Evolutionary conservation across 148 eudicot genomes (phyloP).

Genomic region (Amaranthus hypochondriacus): DNA sequence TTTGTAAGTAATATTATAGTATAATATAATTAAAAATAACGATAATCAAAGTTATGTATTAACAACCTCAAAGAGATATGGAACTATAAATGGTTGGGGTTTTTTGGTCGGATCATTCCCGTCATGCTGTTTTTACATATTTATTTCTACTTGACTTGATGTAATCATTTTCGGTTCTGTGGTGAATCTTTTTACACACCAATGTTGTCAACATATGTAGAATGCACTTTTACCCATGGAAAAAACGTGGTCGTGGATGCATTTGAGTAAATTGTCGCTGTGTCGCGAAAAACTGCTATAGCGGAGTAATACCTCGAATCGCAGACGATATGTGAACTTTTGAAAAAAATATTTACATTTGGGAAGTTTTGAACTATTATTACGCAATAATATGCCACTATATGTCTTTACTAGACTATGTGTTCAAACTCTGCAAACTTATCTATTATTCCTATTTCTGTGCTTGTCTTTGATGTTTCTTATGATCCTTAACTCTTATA

Average conservation of each 20-base stretch:
- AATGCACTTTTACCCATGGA: not conserved
- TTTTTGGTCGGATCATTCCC: not conserved
- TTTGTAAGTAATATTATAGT: too few relatives aligned
- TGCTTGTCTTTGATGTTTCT: constrained; percentile 3
- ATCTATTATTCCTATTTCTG: not conserved
- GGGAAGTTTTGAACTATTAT: too few relatives aligned
- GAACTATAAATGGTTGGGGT: not conserved
- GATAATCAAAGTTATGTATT: too few relatives aligned
- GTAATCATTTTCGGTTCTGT: not conserved
- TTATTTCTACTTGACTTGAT: not conserved
- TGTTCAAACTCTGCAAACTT: not conserved
- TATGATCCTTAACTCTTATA: constrained; percentile 9
- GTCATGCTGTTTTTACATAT: not conserved
- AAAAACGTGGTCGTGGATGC: too few relatives aligned
- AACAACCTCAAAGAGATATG: too few relatives aligned
- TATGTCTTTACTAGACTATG: not conserved
- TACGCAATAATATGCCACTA: too few relatives aligned
- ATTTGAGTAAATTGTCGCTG: too few relatives aligned
- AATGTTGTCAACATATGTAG: not conserved
- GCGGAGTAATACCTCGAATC: too few relatives aligned
- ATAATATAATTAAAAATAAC: too few relatives aligned
- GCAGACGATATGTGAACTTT: too few relatives aligned
- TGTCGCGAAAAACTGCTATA: too few relatives aligned
- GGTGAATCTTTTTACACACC: not conserved
- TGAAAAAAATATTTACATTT: too few relatives aligned